Percentiles rank a stretch among this genome's conserved stretches.
These are phyloP conservation scores for Lasiosphaeria hispida DNA, from an alignment of 495 filamentous ascomycete genomes.

Conservation along the genomic window DNA sequence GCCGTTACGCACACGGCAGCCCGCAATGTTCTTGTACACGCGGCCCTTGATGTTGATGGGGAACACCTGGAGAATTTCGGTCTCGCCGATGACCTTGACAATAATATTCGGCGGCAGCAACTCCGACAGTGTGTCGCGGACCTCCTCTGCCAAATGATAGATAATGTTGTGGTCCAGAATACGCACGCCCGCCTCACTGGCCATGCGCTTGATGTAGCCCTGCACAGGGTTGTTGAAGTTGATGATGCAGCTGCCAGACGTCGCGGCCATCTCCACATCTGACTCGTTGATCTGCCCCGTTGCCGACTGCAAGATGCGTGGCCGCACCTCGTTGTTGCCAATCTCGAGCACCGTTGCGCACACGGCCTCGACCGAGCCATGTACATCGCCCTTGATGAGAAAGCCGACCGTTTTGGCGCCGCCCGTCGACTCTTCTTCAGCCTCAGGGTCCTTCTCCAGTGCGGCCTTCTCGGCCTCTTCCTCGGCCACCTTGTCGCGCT, in stretches of 20 bases:
- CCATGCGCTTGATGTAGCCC: slow-evolving; percentile 63
- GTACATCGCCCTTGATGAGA: slow-evolving; percentile 89
- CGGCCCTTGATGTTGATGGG: slow-evolving; percentile 74
- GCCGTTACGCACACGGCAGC: slow-evolving; percentile 85
- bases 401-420: slow-evolving; percentile 70
- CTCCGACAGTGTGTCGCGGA: slow-evolving; percentile 65
- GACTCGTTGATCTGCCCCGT: slow-evolving; percentile 81
- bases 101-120: slow-evolving; percentile 63
- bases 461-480: slow-evolving; percentile 12
- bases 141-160: slow-evolving; percentile 83
- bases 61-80: slow-evolving; percentile 80
- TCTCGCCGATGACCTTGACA: slow-evolving; percentile 76
- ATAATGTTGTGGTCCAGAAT: slow-evolving; percentile 91
- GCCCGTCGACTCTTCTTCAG: slow-evolving; percentile 36
- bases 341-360: slow-evolving; percentile 67
- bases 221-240: slow-evolving; percentile 82
- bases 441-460: slow-evolving; percentile 32
- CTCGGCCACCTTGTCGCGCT: slow-evolving; percentile 42
- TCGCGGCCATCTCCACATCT: slow-evolving; percentile 83
- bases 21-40: slow-evolving; percentile 70
- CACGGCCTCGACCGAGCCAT: slow-evolving; percentile 89
- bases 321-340: slow-evolving; percentile 77
- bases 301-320: slow-evolving; percentile 70
- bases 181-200: slow-evolving; percentile 64
- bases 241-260: slow-evolving; percentile 67